These are phyloP conservation scores for Puccinellia tenuiflora DNA, from an alignment of 176 grass and related monocot species.

Conservation along the genomic window DNA sequence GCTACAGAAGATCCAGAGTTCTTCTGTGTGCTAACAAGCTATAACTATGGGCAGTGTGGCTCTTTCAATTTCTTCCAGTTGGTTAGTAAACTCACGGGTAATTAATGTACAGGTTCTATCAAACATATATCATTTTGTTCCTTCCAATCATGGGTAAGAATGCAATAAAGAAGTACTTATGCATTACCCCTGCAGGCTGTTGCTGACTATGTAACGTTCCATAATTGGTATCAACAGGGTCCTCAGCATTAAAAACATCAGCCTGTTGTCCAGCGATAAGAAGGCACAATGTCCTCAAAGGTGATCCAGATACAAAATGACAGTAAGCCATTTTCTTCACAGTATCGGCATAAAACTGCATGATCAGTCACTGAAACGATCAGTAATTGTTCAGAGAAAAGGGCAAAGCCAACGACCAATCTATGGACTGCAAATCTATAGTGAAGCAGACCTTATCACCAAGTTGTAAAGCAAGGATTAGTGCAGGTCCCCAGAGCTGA, in stretches of 20 bases:
- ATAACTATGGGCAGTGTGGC: neutral
- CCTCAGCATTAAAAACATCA: slow-evolving; percentile 72
- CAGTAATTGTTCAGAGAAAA: slow-evolving; percentile 14
- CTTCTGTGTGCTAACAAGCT: neutral
- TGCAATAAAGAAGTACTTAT: neutral
- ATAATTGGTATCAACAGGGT: slow-evolving; percentile 30
- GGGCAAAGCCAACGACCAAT: neutral
- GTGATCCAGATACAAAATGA: slow-evolving; percentile 76
- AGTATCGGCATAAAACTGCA: slow-evolving; percentile 94
- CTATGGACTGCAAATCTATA: neutral
- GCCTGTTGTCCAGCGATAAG: slow-evolving; percentile 91
- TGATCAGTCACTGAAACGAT: neutral
- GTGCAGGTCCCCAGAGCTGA: slow-evolving; percentile 87
- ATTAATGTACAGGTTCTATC: neutral
- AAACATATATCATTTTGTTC: neutral
- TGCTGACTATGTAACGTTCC: slow-evolving; percentile 25
- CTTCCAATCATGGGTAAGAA: neutral
- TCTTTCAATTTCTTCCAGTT: slow-evolving; percentile 8
- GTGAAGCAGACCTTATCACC: slow-evolving; percentile 65
- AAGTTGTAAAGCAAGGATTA: slow-evolving; percentile 90
- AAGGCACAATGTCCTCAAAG: slow-evolving; percentile 88
- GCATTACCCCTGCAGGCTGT: slow-evolving; percentile 56
- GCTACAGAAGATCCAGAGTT: neutral
- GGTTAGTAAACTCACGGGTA: neutral
- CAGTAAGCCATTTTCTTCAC: slow-evolving; percentile 94